Conservation (phyloP, 805 yeast genomes). For the Spencermartinsiella europaea region DNA sequence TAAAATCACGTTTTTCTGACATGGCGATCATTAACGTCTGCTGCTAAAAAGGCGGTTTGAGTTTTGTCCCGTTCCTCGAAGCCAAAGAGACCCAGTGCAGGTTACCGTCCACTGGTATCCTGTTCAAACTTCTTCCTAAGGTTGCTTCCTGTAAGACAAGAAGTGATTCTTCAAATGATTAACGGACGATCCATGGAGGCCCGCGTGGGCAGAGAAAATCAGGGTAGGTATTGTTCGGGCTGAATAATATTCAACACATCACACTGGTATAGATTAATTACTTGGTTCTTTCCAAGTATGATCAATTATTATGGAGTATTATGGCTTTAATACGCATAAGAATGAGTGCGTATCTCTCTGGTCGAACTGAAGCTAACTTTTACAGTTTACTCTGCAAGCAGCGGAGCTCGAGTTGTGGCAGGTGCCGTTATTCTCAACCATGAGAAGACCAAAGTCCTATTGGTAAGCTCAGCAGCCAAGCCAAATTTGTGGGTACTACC, state of each 20-base stretch:
- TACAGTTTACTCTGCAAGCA: conserved; percentile 2
- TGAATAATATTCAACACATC: background rate
- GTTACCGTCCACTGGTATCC: no score
- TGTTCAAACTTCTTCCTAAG: no score
- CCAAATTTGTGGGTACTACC: conserved; percentile 81
- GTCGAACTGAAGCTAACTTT: no score
- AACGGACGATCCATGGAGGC: conserved; percentile 8
- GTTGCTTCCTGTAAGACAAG: no score
- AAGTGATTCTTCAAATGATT: background rate
- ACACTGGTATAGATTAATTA: background rate
- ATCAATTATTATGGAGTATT: no score
- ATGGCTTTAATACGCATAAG: no score
- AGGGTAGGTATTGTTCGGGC: conserved; percentile 9
- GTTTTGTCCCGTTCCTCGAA: no score
- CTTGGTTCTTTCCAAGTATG: no score
- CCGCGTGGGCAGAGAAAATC: conserved; percentile 19
- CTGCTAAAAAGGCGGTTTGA: no score
- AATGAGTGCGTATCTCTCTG: no score
- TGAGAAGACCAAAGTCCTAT: conserved; percentile 56
- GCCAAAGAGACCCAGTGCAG: no score
- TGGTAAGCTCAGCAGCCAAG: conserved; percentile 72
- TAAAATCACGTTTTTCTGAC: background rate
- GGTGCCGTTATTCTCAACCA: conserved; percentile 76
- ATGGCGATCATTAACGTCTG: background rate
- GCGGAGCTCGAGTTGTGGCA: conserved; percentile 84